Evolutionary conservation across 2,329 filamentous ascomycete species (phyloP), one percentile per base, ranked within the genome.

Genomic region (Metarhizium robertsii): DNA sequence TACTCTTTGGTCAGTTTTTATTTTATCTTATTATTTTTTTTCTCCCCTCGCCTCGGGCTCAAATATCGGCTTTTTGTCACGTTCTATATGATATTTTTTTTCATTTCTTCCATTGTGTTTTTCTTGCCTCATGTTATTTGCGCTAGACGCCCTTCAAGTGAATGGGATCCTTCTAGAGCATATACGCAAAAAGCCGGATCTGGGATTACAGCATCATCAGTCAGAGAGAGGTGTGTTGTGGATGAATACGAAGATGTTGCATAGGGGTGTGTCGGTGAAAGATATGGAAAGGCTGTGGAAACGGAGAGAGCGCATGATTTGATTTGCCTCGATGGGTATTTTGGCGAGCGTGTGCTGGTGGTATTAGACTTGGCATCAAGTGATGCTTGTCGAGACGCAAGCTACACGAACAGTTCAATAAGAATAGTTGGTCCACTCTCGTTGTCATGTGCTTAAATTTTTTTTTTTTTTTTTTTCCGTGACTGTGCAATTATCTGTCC

Each of bases 131-230:
- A 43, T 53, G 45, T 51, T 46, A 42, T 58, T 64, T 65, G 65
- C 46, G 50, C 53, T 51, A 49, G 65, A 64, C 64, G 61, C 63
- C 67, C 61, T 65, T 70, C 67, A 67, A 70, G 68, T 70, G 68
- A 67, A 61, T 59, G 68, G 66, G 66, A 61, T 51, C 20, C 51
- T 49, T 54, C 36, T 20, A 53, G 46, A 49, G 56, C 50, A 50
- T 42, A 34, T 32, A 25, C 29, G 38, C 42, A 54, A 46, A 54
- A 46, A 52, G 47, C 51, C 50, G 53, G 40, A 52, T 8, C 38
- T 46, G 10, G 18, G 52, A 18, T 10, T 42, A 20, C n/a, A 48
- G 36, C 43, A 53, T 54, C 36, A 46, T 54, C 57, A 52, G 11
- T 16, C 14, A 42, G 7, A 52, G 40, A 52, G 45, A 18, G 54